phyloP scores from a whole-genome alignment of 176 grass and related monocot species.

The Bonia amplexicaulis region DNA sequence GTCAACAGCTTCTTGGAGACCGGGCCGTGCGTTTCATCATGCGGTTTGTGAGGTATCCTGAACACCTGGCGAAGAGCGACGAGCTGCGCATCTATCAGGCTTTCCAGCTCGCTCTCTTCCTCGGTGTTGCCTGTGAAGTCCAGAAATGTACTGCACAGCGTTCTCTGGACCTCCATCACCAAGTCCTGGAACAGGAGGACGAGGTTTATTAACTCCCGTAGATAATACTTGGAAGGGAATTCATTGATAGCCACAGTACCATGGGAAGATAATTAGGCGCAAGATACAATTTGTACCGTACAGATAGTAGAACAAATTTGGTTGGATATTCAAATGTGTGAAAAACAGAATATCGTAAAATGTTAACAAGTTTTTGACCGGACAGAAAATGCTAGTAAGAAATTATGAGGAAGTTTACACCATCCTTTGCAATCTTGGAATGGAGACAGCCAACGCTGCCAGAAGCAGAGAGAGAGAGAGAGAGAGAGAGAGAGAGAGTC shows the following conservation, averaged over 20 bases:
- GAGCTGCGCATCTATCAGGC: slow-evolving; percentile 68
- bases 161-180: slow-evolving; percentile 64
- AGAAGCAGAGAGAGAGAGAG: no score
- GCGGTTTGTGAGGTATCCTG: slow-evolving; percentile 61
- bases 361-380: not conserved
- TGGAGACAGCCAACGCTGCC: not conserved
- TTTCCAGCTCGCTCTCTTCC: slow-evolving; percentile 71
- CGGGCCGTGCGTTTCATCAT: slow-evolving; percentile 52
- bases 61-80: slow-evolving; percentile 66
- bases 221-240: not conserved
- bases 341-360: not conserved
- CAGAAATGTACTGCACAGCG: slow-evolving; percentile 52
- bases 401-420: not conserved
- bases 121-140: slow-evolving; percentile 61
- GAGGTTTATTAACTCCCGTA: not conserved
- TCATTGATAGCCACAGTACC: slow-evolving; percentile 8
- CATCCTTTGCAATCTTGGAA: not conserved
- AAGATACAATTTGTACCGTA: not conserved
- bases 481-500: no score
- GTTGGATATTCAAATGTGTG: not conserved
- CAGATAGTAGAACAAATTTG: not conserved
- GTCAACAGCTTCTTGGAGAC: slow-evolving; percentile 78
- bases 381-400: not conserved
- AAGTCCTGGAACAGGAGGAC: slow-evolving; percentile 46
- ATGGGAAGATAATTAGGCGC: not conserved